These are phyloP conservation scores for Carnegiea gigantea DNA, from an alignment of 179 eudicot species.

Conservation along the genomic window DNA sequence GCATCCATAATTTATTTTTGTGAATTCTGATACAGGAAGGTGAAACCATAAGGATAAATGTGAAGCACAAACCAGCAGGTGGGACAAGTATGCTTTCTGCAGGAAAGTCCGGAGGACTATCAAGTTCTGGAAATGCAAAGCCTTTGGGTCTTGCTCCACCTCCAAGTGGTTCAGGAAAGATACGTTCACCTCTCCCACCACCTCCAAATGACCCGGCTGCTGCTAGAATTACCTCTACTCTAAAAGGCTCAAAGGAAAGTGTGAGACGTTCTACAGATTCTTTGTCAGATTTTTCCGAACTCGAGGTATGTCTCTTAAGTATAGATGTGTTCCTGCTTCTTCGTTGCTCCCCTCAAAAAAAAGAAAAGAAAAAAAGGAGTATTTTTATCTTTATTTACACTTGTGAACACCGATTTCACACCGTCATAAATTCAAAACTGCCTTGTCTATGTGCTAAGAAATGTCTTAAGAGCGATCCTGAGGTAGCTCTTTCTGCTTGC, in stretches of 20 bases:
- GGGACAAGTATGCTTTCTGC: constrained; percentile 89
- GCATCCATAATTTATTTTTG: background rate
- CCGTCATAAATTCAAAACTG: background rate
- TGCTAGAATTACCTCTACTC: constrained; percentile 54
- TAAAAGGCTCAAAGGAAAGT: constrained; percentile 58
- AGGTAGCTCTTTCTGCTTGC: background rate
- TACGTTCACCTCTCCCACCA: constrained; percentile 85
- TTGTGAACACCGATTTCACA: background rate
- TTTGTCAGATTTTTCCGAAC: constrained; percentile 79
- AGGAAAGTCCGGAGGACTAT: constrained; percentile 52
- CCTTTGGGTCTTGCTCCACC: constrained; percentile 75
- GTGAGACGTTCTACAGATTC: constrained; percentile 53
- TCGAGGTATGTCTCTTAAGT: constrained; percentile 57
- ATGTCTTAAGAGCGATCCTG: background rate
- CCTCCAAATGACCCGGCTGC: constrained; percentile 96
- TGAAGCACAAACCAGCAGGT: constrained; percentile 81
- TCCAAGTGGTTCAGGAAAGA: constrained; percentile 59
- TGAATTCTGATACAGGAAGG: constrained; percentile 63
- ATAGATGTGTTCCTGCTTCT: constrained; percentile 7
- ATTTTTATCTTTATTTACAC: background rate
- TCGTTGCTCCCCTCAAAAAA: background rate
- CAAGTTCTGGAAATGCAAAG: constrained; percentile 59
- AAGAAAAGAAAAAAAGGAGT: background rate
- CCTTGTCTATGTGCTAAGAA: background rate
- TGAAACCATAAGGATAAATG: constrained; percentile 94